A percentile compares a stretch with the other conserved stretches of the same genome.
Conservation (phyloP, 306 rosid genomes). For the Rosa rugosa region DNA sequence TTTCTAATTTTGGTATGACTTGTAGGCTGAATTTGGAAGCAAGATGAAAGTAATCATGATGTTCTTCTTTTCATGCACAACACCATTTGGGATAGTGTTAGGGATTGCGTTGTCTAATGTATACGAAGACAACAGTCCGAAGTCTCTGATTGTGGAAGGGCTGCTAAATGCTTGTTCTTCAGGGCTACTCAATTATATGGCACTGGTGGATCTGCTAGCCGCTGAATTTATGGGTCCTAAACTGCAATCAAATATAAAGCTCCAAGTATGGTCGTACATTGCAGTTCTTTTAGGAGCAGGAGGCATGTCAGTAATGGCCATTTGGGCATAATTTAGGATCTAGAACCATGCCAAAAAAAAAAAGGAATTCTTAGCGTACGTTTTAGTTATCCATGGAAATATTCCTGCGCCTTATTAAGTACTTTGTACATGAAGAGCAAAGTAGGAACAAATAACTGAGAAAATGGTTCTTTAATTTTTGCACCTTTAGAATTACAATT, state of each 20-base stretch:
- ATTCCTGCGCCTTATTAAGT: too few relatives aligned
- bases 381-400: too few relatives aligned
- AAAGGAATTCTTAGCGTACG: too few relatives aligned
- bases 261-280: slow-evolving; percentile 38
- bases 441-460: too few relatives aligned
- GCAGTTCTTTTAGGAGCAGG: slow-evolving; percentile 68
- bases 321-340: slow-evolving; percentile 47
- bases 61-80: slow-evolving; percentile 62
- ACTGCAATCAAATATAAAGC: slow-evolving; percentile 46
- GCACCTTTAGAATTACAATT: not conserved
- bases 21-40: slow-evolving; percentile 56
- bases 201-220: slow-evolving; percentile 59
- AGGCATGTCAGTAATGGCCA: slow-evolving; percentile 68
- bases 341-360: not conserved
- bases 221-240: slow-evolving; percentile 58
- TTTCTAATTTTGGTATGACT: not conserved
- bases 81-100: slow-evolving; percentile 63
- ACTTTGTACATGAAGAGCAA: too few relatives aligned
- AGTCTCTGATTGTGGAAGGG: slow-evolving; percentile 62
- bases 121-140: slow-evolving; percentile 49
- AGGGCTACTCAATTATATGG: slow-evolving; percentile 66
- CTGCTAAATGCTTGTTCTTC: slow-evolving; percentile 61
- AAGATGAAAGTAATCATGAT: slow-evolving; percentile 44
- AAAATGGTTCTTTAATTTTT: not conserved
- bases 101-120: slow-evolving; percentile 57